Conservation (phyloP, 495 filamentous ascomycete genomes). For the Talaromyces thailandensis region DNA sequence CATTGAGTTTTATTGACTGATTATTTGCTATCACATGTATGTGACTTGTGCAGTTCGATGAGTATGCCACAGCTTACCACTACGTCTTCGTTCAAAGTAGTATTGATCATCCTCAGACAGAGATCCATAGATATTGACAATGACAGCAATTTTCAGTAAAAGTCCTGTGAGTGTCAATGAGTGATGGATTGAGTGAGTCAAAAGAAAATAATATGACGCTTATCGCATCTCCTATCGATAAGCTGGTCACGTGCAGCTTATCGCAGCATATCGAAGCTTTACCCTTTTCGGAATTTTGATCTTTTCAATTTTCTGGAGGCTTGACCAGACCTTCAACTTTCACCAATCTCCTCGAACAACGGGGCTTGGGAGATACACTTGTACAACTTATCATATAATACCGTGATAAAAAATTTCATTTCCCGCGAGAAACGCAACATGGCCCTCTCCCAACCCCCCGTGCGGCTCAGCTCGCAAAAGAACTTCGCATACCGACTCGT, state of each 20-base stretch:
- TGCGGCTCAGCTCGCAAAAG: slow-evolving; percentile 73
- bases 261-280: background rate
- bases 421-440: slow-evolving; percentile 10
- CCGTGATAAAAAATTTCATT: background rate
- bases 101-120: background rate
- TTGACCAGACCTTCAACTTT: background rate
- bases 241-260: background rate
- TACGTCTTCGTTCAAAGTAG: background rate
- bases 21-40: background rate
- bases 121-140: background rate
- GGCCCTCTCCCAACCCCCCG: slow-evolving; percentile 34
- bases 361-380: background rate
- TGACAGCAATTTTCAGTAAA: background rate
- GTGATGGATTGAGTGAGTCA: background rate
- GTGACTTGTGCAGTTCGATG: background rate
- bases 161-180: background rate
- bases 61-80: background rate
- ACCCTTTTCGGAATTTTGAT: background rate
- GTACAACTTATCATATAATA: background rate
- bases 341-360: background rate
- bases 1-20: background rate
- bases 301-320: background rate
- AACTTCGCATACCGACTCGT: slow-evolving; percentile 77
- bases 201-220: background rate
- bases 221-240: background rate